Conservation (phyloP, 2,329 filamentous ascomycete genomes). For the Aureobasidium lini region DNA sequence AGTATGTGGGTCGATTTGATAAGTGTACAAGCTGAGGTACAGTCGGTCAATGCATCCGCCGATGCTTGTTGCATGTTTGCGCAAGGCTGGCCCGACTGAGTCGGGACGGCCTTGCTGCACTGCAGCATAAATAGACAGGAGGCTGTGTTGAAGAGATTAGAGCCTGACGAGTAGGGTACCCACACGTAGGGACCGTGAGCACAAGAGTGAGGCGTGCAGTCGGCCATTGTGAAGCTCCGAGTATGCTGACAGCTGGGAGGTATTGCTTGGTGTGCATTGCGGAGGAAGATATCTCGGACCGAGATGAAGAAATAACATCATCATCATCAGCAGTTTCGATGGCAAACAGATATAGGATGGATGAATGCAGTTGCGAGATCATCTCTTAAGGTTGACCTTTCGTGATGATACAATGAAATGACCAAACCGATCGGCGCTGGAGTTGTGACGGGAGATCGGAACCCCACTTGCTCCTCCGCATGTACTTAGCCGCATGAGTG, state of each 20-base stretch:
- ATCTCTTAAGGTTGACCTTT: background rate
- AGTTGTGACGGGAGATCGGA: background rate
- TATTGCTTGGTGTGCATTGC: background rate
- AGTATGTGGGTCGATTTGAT: too few relatives aligned
- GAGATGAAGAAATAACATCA: background rate
- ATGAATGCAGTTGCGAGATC: background rate
- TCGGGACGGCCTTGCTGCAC: background rate
- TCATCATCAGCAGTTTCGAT: background rate
- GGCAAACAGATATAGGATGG: background rate
- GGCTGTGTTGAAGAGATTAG: background rate
- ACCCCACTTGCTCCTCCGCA: conserved; percentile 7
- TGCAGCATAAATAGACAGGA: background rate
- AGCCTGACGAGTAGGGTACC: background rate
- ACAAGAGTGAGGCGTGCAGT: background rate
- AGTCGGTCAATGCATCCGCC: background rate
- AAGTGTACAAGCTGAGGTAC: too few relatives aligned
- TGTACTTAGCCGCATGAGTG: background rate
- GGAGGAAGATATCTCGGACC: background rate
- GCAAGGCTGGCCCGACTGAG: background rate
- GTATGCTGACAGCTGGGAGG: background rate
- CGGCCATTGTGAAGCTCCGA: background rate
- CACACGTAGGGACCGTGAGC: background rate
- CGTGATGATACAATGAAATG: background rate
- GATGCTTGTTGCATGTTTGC: background rate
- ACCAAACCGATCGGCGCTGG: background rate